These are phyloP conservation scores for Oryza rufipogon DNA, from an alignment of 176 grass and related monocot species.

Conservation along the genomic window DNA sequence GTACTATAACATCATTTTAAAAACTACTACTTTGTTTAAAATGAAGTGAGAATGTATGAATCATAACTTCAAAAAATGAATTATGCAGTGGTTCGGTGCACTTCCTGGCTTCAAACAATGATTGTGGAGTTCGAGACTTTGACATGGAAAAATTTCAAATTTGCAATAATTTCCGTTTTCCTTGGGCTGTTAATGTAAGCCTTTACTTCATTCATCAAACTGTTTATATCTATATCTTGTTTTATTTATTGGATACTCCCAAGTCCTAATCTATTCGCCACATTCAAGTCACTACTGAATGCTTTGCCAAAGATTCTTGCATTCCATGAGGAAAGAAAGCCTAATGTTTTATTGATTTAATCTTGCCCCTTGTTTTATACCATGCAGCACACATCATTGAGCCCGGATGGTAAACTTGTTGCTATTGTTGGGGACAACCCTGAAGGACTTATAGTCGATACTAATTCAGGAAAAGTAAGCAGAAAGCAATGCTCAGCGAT, in stretches of 20 bases:
- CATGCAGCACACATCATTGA: slow-evolving; percentile 74
- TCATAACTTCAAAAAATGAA: slow-evolving; percentile 8
- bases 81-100: slow-evolving; percentile 69
- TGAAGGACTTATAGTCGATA: slow-evolving; percentile 68
- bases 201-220: not conserved
- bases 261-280: not conserved
- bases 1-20: slow-evolving; percentile 41
- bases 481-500: not conserved
- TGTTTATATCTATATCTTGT: slow-evolving; percentile 2
- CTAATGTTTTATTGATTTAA: slow-evolving; percentile 12
- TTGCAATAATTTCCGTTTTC: slow-evolving; percentile 68
- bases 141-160: slow-evolving; percentile 79
- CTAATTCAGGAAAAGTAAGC: slow-evolving; percentile 72
- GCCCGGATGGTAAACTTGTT: slow-evolving; percentile 77
- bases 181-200: slow-evolving; percentile 81
- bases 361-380: slow-evolving; percentile 26
- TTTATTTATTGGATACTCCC: slow-evolving; percentile 3
- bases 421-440: slow-evolving; percentile 67
- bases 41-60: slow-evolving; percentile 6
- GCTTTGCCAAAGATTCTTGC: not conserved
- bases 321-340: not conserved
- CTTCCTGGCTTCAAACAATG: slow-evolving; percentile 81
- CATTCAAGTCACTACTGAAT: not conserved
- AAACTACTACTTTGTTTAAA: slow-evolving; percentile 14
- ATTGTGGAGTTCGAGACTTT: slow-evolving; percentile 73